Evolutionary conservation across 129 eudicot genomes (phyloP).

Genomic region (Calendula officinalis): DNA sequence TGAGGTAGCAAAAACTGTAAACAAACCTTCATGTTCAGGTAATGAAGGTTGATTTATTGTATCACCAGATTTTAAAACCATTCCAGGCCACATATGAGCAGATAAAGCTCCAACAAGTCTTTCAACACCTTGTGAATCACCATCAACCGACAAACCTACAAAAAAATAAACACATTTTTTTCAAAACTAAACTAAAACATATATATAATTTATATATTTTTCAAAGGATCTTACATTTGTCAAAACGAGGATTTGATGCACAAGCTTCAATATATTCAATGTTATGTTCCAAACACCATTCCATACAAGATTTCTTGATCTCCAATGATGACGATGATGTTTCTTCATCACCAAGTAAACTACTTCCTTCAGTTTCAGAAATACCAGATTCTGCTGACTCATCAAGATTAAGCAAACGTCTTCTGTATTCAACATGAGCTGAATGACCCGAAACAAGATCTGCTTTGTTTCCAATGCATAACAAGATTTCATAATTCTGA

Average conservation of each 20-base stretch:
- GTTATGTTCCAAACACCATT: conserved; percentile 84
- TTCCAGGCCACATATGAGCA: conserved; percentile 99
- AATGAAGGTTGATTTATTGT: conserved; percentile 61
- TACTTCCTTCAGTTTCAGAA: conserved; percentile 83
- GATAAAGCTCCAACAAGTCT: conserved; percentile 78
- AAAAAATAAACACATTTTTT: conserved; percentile 5
- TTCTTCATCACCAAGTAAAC: conserved; percentile 67
- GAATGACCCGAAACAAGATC: conserved; percentile 91
- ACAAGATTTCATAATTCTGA: conserved; percentile 59
- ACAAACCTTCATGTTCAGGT: conserved; percentile 70
- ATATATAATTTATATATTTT: neutral
- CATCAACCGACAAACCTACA: conserved; percentile 85
- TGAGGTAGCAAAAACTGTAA: neutral
- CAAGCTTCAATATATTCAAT: conserved; percentile 93
- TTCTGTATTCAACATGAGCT: conserved; percentile 78
- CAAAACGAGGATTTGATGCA: conserved; percentile 86
- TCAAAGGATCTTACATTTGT: conserved; percentile 55
- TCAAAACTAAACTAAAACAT: neutral
- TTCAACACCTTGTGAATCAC: conserved; percentile 92
- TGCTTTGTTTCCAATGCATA: conserved; percentile 96
- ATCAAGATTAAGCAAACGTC: conserved; percentile 46
- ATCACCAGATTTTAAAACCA: conserved; percentile 81
- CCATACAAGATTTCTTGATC: conserved; percentile 57
- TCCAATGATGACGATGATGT: conserved; percentile 41
- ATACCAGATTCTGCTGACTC: conserved; percentile 67